phyloP scores from a whole-genome alignment of 1,284 basidiomycete genomes.

The Lignosus rhinocerotis region DNA sequence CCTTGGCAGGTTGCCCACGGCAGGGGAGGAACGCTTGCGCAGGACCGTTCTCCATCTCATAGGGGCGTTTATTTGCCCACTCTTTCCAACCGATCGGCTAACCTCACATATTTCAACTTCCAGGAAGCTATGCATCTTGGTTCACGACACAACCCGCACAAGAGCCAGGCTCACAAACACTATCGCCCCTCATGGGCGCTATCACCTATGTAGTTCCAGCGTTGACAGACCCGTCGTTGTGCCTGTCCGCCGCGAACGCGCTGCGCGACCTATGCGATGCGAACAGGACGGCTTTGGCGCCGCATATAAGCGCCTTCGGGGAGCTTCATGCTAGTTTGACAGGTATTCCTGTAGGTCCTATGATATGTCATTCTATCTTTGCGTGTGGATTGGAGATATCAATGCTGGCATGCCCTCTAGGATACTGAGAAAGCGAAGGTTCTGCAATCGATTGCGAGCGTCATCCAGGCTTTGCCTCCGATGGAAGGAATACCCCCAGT shows the following conservation, averaged over 20 bases:
- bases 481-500: slow-evolving; percentile 75
- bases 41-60: slow-evolving; percentile 73
- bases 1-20: slow-evolving; percentile 64
- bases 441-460: slow-evolving; percentile 85
- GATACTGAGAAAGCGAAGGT: slow-evolving; percentile 89
- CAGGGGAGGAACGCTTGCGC: slow-evolving; percentile 66
- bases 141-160: slow-evolving; percentile 60
- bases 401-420: slow-evolving; percentile 36
- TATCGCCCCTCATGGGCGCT: slow-evolving; percentile 55
- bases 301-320: slow-evolving; percentile 82
- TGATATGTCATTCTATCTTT: neutral
- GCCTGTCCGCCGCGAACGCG: slow-evolving; percentile 75
- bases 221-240: slow-evolving; percentile 62
- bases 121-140: slow-evolving; percentile 86
- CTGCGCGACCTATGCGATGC: slow-evolving; percentile 86
- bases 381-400: neutral
- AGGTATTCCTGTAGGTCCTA: slow-evolving; percentile 64
- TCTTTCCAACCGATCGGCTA: neutral
- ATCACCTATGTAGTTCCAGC: slow-evolving; percentile 76
- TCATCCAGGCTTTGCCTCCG: slow-evolving; percentile 84
- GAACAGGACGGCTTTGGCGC: slow-evolving; percentile 76
- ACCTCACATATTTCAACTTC: neutral
- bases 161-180: slow-evolving; percentile 33
- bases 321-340: slow-evolving; percentile 77
- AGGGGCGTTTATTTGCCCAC: slow-evolving; percentile 45